Evolutionary conservation across 164 flowering plant species (phyloP).

Genomic region (Tinospora cordifolia): DNA sequence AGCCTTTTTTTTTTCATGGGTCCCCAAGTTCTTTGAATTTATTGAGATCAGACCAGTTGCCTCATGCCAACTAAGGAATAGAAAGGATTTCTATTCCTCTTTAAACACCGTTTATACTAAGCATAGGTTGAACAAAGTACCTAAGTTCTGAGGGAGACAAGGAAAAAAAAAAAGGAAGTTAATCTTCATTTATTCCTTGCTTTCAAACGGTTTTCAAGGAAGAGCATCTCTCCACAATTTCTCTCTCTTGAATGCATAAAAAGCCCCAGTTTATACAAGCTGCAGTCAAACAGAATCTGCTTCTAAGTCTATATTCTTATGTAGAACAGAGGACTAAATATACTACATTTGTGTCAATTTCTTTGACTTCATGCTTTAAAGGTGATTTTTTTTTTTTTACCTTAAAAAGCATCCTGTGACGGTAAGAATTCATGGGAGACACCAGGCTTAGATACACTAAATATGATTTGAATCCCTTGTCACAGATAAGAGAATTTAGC

Average conservation of each 20-base stretch:
- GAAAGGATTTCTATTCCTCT: not conserved
- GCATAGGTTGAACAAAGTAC: slow-evolving; percentile 1
- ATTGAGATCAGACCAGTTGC: not conserved
- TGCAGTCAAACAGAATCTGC: not conserved
- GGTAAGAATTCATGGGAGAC: not conserved
- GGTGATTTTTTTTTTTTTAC: not conserved
- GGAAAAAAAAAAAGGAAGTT: not conserved
- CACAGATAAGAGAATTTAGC: slow-evolving; percentile 35
- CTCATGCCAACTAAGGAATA: not conserved
- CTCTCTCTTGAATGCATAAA: no score
- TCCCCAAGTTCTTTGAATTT: slow-evolving; percentile 1
- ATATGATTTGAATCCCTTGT: not conserved
- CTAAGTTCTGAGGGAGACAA: not conserved
- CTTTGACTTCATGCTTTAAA: not conserved
- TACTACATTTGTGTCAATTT: not conserved
- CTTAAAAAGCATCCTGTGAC: not conserved
- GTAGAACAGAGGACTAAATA: not conserved
- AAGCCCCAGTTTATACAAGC: not conserved
- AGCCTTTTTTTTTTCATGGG: not conserved
- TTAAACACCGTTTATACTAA: not conserved
- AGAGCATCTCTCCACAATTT: not conserved
- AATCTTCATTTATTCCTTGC: not conserved
- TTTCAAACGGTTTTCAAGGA: not conserved
- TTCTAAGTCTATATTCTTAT: not conserved
- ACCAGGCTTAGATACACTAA: not conserved